phyloP scores from a whole-genome alignment of 2,329 filamentous ascomycete species.

The Apiospora hydei region DNA sequence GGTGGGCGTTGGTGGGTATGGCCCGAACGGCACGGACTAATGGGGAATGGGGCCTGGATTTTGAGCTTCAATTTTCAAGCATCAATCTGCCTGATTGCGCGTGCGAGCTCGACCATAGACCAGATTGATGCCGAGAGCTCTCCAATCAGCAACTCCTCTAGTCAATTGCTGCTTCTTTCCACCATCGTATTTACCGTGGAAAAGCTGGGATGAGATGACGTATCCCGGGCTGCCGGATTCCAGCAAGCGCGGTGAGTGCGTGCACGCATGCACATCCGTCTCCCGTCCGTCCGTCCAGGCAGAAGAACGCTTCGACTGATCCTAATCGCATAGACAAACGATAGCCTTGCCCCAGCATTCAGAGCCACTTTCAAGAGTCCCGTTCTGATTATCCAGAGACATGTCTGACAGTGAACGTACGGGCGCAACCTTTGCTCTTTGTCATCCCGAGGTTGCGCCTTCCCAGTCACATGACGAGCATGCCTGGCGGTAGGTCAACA shows the following conservation, averaged over 20 bases:
- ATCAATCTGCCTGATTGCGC: neutral
- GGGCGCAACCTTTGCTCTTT: neutral
- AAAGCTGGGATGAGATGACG: constrained; percentile 15
- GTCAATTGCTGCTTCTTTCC: neutral
- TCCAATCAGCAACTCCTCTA: neutral
- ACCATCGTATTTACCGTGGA: neutral
- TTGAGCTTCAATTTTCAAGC: constrained; percentile 20
- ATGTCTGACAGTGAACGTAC: constrained; percentile 20
- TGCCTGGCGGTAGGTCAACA: constrained; percentile 17
- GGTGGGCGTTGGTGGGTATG: constrained; percentile 10
- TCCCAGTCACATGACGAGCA: constrained; percentile 18
- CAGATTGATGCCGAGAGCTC: no score
- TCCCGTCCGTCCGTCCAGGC: neutral
- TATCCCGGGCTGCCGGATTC: constrained; percentile 5
- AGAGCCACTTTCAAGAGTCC: neutral
- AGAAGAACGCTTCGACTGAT: neutral
- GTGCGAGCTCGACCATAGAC: neutral
- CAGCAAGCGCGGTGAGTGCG: constrained; percentile 12
- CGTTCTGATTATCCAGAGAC: neutral
- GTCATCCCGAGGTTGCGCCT: neutral
- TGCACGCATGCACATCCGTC: neutral
- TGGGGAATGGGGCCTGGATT: constrained; percentile 13
- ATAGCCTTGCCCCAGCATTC: neutral
- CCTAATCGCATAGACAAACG: neutral
- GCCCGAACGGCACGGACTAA: neutral